phyloP scores from a whole-genome alignment of 345 rosid species.

The Moricandia arvensis region DNA sequence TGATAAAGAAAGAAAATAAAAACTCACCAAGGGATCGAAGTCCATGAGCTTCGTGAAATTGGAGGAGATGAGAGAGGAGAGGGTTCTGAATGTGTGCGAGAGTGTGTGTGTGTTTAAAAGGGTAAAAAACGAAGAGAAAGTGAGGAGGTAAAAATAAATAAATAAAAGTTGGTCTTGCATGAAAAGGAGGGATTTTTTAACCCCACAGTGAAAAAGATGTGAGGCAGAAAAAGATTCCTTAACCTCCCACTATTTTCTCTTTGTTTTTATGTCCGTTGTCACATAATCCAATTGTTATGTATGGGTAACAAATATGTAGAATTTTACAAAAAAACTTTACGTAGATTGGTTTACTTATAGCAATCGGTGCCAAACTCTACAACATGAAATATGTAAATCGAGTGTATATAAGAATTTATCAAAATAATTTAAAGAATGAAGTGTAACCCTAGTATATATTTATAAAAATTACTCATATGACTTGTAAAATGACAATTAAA shows the following conservation, averaged over 20 bases:
- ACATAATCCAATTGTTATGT: conserved; percentile 8
- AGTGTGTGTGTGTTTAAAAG: conserved; percentile 22
- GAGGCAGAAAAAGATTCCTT: conserved; percentile 41
- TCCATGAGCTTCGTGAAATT: conserved; percentile 36
- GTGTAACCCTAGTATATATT: not conserved
- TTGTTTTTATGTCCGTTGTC: conserved; percentile 21
- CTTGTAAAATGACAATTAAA: not conserved
- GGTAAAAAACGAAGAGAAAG: conserved; percentile 15
- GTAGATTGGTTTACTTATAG: not conserved
- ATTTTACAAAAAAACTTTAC: not conserved
- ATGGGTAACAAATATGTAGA: not conserved
- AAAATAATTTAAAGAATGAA: not conserved
- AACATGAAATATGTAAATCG: not conserved
- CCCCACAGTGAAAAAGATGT: conserved; percentile 43
- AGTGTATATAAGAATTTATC: not conserved
- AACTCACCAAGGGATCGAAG: conserved; percentile 31
- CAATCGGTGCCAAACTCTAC: conserved; percentile 20
- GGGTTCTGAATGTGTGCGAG: conserved; percentile 25
- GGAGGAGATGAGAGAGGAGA: conserved; percentile 19
- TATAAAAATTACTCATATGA: not conserved
- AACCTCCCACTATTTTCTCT: conserved; percentile 28
- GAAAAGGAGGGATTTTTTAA: conserved; percentile 41
- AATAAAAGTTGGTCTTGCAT: conserved; percentile 25
- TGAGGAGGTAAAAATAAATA: conserved; percentile 12
- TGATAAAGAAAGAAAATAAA: not conserved